Conservation (phyloP, 2,329 filamentous ascomycete genomes). For the Coccinonectria pachysandricola region DNA sequence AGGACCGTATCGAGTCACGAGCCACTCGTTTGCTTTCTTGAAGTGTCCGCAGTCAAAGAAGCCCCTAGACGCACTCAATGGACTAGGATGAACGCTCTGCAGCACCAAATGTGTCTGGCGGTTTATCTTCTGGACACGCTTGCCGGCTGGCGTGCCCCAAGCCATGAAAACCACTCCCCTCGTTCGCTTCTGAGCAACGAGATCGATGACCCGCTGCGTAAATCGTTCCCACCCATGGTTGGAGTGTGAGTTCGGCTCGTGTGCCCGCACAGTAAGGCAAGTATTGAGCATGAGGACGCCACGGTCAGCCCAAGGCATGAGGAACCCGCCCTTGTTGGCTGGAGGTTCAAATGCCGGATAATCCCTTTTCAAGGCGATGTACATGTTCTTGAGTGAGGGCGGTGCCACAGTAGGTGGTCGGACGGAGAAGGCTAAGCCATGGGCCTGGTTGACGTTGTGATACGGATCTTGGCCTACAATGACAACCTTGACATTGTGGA, state of each 20-base stretch:
- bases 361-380: constrained; percentile 75
- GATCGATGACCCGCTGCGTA: constrained; percentile 84
- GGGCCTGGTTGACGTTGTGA: constrained; percentile 90
- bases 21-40: constrained; percentile 74
- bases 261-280: constrained; percentile 83
- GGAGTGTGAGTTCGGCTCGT: constrained; percentile 77
- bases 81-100: constrained; percentile 82
- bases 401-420: constrained; percentile 80
- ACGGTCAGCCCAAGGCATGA: constrained; percentile 88
- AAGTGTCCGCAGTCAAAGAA: constrained; percentile 83
- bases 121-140: constrained; percentile 67
- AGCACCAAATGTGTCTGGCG: constrained; percentile 68
- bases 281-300: constrained; percentile 93
- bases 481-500: constrained; percentile 80
- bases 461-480: constrained; percentile 96
- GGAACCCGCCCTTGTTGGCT: constrained; percentile 65
- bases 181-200: constrained; percentile 65
- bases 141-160: constrained; percentile 80
- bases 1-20: constrained; percentile 66
- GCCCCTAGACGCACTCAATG: constrained; percentile 72
- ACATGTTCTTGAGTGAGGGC: constrained; percentile 89
- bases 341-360: constrained; percentile 72
- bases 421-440: constrained; percentile 92
- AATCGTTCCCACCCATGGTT: constrained; percentile 87
- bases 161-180: constrained; percentile 88